Evolutionary conservation across 441 rosid genomes (phyloP).

Genomic region (Geranium incanum): DNA sequence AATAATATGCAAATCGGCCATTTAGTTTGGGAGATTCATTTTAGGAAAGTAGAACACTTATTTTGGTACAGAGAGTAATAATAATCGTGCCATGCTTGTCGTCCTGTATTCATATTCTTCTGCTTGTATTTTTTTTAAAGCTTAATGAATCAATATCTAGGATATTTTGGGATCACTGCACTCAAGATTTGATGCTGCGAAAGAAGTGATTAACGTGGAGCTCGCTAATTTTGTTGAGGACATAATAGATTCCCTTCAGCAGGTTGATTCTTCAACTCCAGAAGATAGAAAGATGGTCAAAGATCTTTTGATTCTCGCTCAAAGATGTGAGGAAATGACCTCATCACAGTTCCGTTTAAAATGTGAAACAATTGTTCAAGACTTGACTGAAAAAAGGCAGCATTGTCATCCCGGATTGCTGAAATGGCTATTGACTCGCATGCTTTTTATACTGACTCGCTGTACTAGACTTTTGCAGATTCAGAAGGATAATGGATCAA

Average conservation of each 20-base stretch:
- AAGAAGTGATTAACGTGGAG: constrained; percentile 54
- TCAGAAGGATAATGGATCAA: constrained; percentile 63
- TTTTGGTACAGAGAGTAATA: no score
- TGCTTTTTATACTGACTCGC: constrained; percentile 79
- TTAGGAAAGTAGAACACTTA: no score
- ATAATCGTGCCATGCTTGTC: no score
- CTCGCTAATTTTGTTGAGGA: constrained; percentile 50
- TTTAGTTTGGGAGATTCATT: no score
- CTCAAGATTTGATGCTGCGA: constrained; percentile 71
- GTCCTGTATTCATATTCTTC: no score
- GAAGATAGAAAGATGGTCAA: constrained; percentile 52
- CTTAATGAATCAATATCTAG: constrained; percentile 24
- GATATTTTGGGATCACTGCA: constrained; percentile 60
- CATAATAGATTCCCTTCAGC: constrained; percentile 34
- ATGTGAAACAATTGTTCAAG: constrained; percentile 69
- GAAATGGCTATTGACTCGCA: constrained; percentile 66
- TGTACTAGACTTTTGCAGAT: constrained; percentile 75
- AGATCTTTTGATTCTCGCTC: constrained; percentile 50
- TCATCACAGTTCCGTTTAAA: constrained; percentile 51
- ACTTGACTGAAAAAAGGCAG: constrained; percentile 59
- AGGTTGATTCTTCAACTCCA: constrained; percentile 42
- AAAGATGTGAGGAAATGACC: constrained; percentile 52
- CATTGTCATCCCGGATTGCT: constrained; percentile 54
- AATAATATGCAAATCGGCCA: no score
- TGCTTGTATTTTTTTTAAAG: neutral